Evolutionary conservation across 2,329 filamentous ascomycete genomes (phyloP), one percentile per base, ranked within the genome.

Genomic region (Verticillium longisporum): DNA sequence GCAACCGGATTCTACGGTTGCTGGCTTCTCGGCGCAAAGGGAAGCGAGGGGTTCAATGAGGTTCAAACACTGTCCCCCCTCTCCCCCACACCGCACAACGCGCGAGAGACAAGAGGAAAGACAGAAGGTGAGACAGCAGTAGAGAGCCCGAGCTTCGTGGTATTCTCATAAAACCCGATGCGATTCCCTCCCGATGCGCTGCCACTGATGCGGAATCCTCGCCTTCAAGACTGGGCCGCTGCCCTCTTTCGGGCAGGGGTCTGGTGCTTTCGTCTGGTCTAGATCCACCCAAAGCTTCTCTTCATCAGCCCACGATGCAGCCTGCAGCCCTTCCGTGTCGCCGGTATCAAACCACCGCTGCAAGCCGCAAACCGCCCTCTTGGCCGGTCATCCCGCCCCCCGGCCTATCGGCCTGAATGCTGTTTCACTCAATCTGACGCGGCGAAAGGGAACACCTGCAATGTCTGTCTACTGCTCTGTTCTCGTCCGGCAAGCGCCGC

Each of bases 371-470:
- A 54, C 34, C 62, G 59, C 36, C 62, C 62, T 63, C 62, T 63
- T 63, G 62, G 62, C 62, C 62, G 62, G 62, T 50, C 50, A 21
- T 36, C 7, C 26, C 38, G 54, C 56, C 45, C 38, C 61, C 26
- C 26, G 26, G 18, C 38, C 32, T 32, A 54, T 63, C 62, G 62
- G 61, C 57, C 62, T 61, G 58, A 63, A 57, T 61, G 62, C 62
- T 61, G 62, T 63, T 63, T 63, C 62, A 63, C 45, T 2, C 45
- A 21, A 26, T 3, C 4, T 10, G 2, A 50, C n/a, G 18, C 62
- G 62, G 61, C 61, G 34, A 63, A 56, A 62, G 38, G 62, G 61
- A 63, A 56, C 53, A 57, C 31, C 21, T 1, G 26, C 26, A 26
- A 6, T 32, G n/a, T 26, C 33, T 37, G 15, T 18, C 11, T 21